Evolutionary conservation across 257 asterid species (phyloP).

Genomic region (Solanum rostratum): DNA sequence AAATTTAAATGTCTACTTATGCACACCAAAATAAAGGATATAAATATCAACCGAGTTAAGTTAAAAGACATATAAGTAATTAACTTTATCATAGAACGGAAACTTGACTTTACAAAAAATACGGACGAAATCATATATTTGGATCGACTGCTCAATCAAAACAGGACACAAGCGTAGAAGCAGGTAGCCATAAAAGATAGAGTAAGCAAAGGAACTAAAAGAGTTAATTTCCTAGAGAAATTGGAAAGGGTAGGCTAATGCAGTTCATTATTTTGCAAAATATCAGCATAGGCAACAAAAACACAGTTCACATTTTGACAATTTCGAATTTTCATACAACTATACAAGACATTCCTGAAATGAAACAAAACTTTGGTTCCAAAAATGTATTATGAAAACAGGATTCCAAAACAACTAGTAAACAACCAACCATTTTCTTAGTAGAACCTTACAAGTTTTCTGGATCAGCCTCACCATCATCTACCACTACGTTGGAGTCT

Average conservation of each 20-base stretch:
- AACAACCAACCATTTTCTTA: neutral
- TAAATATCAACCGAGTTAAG: too few relatives aligned
- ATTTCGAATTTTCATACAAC: neutral
- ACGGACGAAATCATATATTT: too few relatives aligned
- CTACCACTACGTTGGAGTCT: neutral
- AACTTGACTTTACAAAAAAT: too few relatives aligned
- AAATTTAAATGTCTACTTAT: too few relatives aligned
- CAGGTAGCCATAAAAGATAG: neutral
- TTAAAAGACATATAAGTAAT: too few relatives aligned
- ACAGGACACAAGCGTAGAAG: neutral
- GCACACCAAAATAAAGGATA: too few relatives aligned
- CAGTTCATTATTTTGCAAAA: neutral
- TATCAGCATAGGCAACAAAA: neutral
- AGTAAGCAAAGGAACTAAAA: neutral
- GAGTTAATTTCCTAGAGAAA: neutral
- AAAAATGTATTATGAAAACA: neutral
- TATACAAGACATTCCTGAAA: neutral
- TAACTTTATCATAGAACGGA: too few relatives aligned
- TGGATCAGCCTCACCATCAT: neutral
- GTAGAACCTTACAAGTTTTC: neutral
- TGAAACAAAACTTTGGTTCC: neutral
- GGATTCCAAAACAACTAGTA: neutral
- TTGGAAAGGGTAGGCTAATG: neutral
- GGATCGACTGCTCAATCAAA: too few relatives aligned
- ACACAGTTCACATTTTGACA: neutral